These are phyloP conservation scores for Chenopodium berlandieri DNA, from an alignment of 148 eudicot genomes.

Conservation along the genomic window DNA sequence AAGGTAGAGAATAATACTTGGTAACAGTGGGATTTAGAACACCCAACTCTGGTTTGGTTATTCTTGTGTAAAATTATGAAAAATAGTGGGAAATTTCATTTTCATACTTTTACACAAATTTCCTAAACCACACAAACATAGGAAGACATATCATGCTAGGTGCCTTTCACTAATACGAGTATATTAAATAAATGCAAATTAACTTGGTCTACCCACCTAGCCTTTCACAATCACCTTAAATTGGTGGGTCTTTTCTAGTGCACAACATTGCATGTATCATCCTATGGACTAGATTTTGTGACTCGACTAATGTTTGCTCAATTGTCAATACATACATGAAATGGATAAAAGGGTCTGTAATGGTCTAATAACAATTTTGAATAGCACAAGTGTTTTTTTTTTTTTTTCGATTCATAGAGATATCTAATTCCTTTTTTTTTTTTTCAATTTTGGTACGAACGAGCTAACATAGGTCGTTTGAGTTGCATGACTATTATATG, in stretches of 20 bases:
- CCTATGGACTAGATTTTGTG: not conserved
- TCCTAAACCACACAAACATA: not conserved
- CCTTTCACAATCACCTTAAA: constrained; percentile 5
- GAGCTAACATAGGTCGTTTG: too few species aligned
- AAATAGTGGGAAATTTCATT: constrained; percentile 5
- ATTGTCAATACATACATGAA: not conserved
- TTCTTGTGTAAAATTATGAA: constrained; percentile 6
- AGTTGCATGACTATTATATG: too few species aligned
- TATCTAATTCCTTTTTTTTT: too few species aligned
- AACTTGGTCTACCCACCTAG: not conserved
- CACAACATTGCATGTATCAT: not conserved
- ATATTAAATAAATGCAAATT: not conserved
- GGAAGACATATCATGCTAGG: constrained; percentile 1
- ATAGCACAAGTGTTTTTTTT: too few species aligned
- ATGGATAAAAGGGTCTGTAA: too few species aligned
- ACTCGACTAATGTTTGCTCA: not conserved
- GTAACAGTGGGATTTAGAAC: not conserved
- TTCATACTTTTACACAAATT: not conserved
- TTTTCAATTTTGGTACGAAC: too few species aligned
- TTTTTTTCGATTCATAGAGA: too few species aligned
- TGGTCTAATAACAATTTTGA: too few species aligned
- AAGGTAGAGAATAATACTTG: not conserved
- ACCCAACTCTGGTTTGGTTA: constrained; percentile 11
- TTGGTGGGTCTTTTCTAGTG: constrained; percentile 12
- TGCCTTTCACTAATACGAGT: not conserved